Base-by-base conservation (phyloP, 176 grass and related monocot species). In the Rhynchospora tenuis region DNA sequence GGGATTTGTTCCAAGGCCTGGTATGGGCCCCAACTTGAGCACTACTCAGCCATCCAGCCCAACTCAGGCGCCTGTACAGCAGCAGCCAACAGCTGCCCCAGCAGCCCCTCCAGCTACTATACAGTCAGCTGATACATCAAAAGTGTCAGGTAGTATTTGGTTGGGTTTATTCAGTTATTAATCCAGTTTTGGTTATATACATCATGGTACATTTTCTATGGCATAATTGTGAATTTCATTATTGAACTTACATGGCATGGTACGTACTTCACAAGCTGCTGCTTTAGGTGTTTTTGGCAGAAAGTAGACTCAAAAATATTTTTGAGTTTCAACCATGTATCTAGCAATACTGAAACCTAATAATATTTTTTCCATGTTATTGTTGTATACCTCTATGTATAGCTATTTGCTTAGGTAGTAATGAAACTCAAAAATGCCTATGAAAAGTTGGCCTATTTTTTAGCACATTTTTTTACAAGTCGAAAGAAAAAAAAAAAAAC, bases 111-210 rank as follows among this genome's bases (percentile, higher is more conserved):
- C 95, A 64, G 85, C 85, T 22, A 99, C 96, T 43, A 88, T 99
- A 59, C 91, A 92, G 84, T 93, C 96, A 74, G 96, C 82, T 78
- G 93, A 99, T 90, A 99, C 91, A 46, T 93, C 91, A n/a, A 99
- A 93, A 60, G 93, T 95, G 31, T 91, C 93, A 83, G 96, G 96
- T 99, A 91, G 48, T 80, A 89, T 76, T 76, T 10, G 16, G 48
- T 52, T 55, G 5, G 48, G 7, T 76, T 52, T 77, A 76, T 76
- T 26, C 47, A 16, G 72, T 22, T 27, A 74, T 22, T 27, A 74
- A 50, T 7, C 51, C 45, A 51, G 72, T 76, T 22, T 76, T 76
- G 19, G 24, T 54, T 29, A 14, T 43, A 43, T 70, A 45, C 17
- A 11, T 63, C 8, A 63, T 63, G n/a, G 22, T 29, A 27, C 13